Evolutionary conservation across 805 yeast genomes (phyloP), one percentile per base, ranked within the genome.

Genomic region (Yamadazyma tumulicola): DNA sequence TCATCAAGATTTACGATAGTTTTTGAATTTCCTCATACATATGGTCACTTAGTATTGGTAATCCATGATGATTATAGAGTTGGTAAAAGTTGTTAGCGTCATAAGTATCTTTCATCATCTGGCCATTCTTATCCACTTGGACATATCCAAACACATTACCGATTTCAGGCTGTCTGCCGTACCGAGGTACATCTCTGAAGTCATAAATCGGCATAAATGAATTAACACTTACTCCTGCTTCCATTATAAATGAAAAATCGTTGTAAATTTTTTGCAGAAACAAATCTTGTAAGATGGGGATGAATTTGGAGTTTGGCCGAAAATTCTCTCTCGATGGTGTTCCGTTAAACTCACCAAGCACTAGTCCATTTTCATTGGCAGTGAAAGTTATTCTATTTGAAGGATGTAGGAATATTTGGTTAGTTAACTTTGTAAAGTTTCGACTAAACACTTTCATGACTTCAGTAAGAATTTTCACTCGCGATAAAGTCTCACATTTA

Each of bases 131-230:
- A 42, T 73, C 73, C 2, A 85, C 82, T 42, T 71, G 69, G 7
- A 84, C 79, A 48, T 79, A 81, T 1, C 94, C 95, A 33, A 77
- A 64, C 2, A 78, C 76, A 46, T 81, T 83, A 41, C 81, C 85
- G 6, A 81, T 72, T 14, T 79, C 83, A 1, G 91, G 86, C 10
- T 71, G 73, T 44, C 93, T 66, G 21, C 81, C 81, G 41, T 72
- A 75, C 15, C 72, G 61, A 1, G 91, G 87, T 1, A 76, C 69
- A 30, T 69, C 74, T 39, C 93, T 67, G 41, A 80, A 66, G 52
- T 85, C 95, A 45, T 75, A 81, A 28, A 85, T 73, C 6, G 88
- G 86, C 81, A 82, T 75, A 53, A 60, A 78, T 0, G 72, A 59
- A 14, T 62, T 62, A 10, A 73, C 73, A 43, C 72, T 74, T 23